phyloP scores from a whole-genome alignment of 2,329 filamentous ascomycete species.

The Dactylellina cionopaga region DNA sequence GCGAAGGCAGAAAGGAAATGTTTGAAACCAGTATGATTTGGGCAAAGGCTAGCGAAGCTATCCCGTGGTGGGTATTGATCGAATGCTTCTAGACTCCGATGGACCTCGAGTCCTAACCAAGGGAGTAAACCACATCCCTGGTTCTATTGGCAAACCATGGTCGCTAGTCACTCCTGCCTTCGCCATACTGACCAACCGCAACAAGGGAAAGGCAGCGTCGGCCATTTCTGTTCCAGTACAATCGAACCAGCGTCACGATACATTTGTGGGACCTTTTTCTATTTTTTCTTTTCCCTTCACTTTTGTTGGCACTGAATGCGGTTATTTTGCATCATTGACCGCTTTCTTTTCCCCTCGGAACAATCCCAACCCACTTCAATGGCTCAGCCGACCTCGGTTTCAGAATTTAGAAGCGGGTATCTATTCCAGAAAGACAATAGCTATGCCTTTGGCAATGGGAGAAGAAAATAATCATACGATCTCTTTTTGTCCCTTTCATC shows the following conservation, averaged over 20 bases:
- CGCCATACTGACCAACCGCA: constrained; percentile 46
- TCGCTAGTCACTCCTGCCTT: constrained; percentile 50
- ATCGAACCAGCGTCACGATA: constrained; percentile 51
- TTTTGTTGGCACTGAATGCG: constrained; percentile 30
- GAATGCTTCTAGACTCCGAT: constrained; percentile 52
- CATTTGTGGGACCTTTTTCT: constrained; percentile 37
- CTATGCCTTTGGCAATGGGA: neutral
- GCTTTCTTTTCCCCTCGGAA: neutral
- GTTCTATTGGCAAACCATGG: constrained; percentile 48
- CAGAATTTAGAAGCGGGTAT: constrained; percentile 38
- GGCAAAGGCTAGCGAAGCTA: constrained; percentile 53
- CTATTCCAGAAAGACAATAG: constrained; percentile 26
- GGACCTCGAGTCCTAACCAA: constrained; percentile 43
- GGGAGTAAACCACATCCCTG: constrained; percentile 31
- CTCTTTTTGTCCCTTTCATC: constrained; percentile 21
- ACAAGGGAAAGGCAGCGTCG: constrained; percentile 28
- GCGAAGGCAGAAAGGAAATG: constrained; percentile 50
- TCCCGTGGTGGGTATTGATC: constrained; percentile 52
- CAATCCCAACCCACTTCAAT: constrained; percentile 4
- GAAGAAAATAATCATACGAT: constrained; percentile 18
- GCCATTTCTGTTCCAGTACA: constrained; percentile 45
- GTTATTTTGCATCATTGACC: constrained; percentile 39
- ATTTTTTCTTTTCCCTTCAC: neutral
- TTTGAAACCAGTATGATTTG: constrained; percentile 52
- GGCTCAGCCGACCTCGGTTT: constrained; percentile 35